phyloP scores from a whole-genome alignment of 352 stramenopile species.

The Pythium pyrilobum region DNA sequence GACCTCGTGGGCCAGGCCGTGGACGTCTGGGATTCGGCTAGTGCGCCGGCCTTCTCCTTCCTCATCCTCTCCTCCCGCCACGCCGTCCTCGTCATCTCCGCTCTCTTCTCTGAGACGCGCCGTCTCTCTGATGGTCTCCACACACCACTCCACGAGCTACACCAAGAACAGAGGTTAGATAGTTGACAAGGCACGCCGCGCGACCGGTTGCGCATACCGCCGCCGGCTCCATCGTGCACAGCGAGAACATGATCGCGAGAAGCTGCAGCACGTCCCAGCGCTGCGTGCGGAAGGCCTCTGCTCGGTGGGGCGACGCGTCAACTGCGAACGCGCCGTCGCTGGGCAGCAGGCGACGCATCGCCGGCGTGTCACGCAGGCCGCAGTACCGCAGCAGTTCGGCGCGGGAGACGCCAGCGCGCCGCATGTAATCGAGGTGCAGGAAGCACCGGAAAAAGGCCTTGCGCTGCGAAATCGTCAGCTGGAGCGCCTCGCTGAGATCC shows the following conservation, averaged over 20 bases:
- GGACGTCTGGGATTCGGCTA: not conserved
- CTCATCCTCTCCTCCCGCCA: not conserved
- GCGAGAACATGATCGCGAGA: constrained; percentile 43
- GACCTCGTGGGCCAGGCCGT: constrained; percentile 19
- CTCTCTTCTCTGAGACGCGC: no score
- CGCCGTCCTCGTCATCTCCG: not conserved
- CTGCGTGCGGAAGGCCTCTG: constrained; percentile 17
- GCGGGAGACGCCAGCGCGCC: constrained; percentile 40
- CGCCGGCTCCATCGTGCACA: constrained; percentile 41
- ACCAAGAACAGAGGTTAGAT: no score
- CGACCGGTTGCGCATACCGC: constrained; percentile 22
- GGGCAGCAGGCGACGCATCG: constrained; percentile 33
- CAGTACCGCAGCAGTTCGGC: constrained; percentile 56
- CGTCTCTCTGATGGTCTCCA: no score
- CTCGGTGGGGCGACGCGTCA: constrained; percentile 29
- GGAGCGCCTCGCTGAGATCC: constrained; percentile 43
- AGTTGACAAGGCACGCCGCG: no score
- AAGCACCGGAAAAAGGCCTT: constrained; percentile 66
- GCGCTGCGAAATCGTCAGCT: constrained; percentile 41
- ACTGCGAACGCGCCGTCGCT: constrained; percentile 14
- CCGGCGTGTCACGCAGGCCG: constrained; percentile 28
- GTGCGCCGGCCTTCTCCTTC: not conserved
- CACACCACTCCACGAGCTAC: no score
- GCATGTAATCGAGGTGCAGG: constrained; percentile 51
- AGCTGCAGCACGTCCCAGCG: constrained; percentile 63